Evolutionary conservation across 441 rosid species (phyloP).

Genomic region (Populus trichocarpa): DNA sequence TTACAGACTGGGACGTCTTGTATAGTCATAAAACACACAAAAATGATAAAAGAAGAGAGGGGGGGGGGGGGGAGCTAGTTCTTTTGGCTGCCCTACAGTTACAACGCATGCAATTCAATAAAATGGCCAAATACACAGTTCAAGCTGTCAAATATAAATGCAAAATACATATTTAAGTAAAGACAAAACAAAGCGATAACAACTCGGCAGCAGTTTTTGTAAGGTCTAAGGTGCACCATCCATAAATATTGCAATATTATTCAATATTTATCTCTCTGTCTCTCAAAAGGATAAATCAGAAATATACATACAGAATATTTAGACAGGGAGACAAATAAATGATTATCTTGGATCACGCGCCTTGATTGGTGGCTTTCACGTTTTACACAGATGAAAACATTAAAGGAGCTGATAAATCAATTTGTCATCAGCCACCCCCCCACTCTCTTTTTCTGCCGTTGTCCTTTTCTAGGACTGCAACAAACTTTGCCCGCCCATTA

Average conservation of each 20-base stretch:
- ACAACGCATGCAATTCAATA: not conserved
- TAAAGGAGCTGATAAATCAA: not conserved
- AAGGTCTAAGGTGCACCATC: not conserved
- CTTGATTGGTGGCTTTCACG: conserved; percentile 33
- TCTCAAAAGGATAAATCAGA: not conserved
- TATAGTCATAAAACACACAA: not conserved
- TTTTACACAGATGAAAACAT: conserved; percentile 11
- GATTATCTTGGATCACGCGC: conserved; percentile 35
- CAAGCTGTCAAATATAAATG: conserved; percentile 1
- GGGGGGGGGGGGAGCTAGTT: not conserved
- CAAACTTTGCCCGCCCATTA: not conserved
- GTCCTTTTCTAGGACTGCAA: not conserved
- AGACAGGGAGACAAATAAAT: conserved; percentile 15
- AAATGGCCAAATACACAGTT: not conserved
- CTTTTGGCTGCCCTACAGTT: not conserved
- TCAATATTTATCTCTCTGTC: not conserved
- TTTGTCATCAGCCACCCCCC: not conserved
- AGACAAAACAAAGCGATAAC: not conserved
- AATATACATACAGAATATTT: not conserved
- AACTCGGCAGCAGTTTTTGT: conserved; percentile 10
- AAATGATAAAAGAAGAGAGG: not conserved
- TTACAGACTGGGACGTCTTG: not conserved
- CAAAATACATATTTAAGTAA: not conserved
- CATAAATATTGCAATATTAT: not conserved
- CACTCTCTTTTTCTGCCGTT: not conserved